Percentiles rank a stretch among this genome's conserved stretches.
phyloP scores from a whole-genome alignment of 176 grass and related monocot genomes.

The Avena eriantha region DNA sequence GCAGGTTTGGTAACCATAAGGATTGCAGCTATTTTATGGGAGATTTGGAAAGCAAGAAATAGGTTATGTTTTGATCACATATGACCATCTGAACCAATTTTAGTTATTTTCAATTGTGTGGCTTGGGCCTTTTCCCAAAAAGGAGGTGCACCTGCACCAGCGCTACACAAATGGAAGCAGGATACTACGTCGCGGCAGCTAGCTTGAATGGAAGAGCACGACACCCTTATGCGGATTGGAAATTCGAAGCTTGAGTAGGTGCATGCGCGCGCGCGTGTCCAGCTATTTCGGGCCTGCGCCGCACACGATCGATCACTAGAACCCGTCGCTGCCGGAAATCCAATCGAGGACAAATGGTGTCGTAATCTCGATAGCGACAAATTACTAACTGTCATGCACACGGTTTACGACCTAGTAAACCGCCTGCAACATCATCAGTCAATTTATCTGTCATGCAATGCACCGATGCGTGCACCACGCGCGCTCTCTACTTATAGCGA shows the following conservation, averaged over 20 bases:
- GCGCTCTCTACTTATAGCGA: not conserved
- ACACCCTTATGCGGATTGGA: too few relatives aligned
- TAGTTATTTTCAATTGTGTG: too few relatives aligned
- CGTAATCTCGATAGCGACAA: not conserved
- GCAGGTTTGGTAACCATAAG: too few relatives aligned
- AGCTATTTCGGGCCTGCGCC: not conserved
- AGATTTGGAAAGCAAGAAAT: too few relatives aligned
- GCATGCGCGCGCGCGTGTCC: not conserved
- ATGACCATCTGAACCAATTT: too few relatives aligned
- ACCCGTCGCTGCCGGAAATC: conserved; percentile 11
- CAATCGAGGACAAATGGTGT: not conserved
- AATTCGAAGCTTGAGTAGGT: too few relatives aligned
- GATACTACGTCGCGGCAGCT: not conserved
- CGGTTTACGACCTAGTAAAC: conserved; percentile 5
- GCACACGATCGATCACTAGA: not conserved
- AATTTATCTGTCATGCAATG: not conserved
- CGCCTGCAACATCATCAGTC: conserved; percentile 9
- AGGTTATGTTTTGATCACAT: too few relatives aligned
- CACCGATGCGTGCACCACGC: not conserved
- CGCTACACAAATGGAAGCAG: conserved; percentile 5
- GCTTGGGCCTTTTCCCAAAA: too few relatives aligned
- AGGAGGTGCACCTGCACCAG: not conserved
- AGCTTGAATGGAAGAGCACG: not conserved
- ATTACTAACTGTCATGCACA: not conserved
- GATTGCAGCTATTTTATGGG: too few relatives aligned